These are phyloP conservation scores for Neopestalotiopsis sp. DNA, from an alignment of 2,329 filamentous ascomycete genomes.

Conservation along the genomic window DNA sequence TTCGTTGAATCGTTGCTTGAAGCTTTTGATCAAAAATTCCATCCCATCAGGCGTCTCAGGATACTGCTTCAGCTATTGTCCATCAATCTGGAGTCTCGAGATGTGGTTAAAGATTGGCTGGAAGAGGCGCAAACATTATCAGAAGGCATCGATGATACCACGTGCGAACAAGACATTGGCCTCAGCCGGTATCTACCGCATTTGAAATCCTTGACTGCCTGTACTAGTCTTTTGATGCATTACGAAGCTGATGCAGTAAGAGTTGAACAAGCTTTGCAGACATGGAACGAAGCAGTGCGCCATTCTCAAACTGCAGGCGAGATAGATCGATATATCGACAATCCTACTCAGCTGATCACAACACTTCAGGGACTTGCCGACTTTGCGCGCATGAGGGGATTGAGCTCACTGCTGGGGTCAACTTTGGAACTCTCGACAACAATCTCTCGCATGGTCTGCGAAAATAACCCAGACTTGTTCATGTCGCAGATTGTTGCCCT, in stretches of 20 bases:
- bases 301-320: slow-evolving; percentile 44
- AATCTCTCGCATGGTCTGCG: slow-evolving; percentile 44
- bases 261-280: slow-evolving; percentile 41
- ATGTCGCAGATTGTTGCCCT: slow-evolving; percentile 53
- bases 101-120: slow-evolving; percentile 43
- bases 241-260: slow-evolving; percentile 39
- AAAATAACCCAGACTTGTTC: slow-evolving; percentile 41
- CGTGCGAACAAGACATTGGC: slow-evolving; percentile 49
- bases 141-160: slow-evolving; percentile 39
- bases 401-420: slow-evolving; percentile 49
- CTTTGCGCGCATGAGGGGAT: slow-evolving; percentile 56
- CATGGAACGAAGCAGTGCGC: slow-evolving; percentile 50
- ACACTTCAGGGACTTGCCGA: slow-evolving; percentile 57
- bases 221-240: slow-evolving; percentile 48
- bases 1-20: slow-evolving; percentile 52
- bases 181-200: slow-evolving; percentile 53
- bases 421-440: slow-evolving; percentile 51
- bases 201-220: slow-evolving; percentile 50
- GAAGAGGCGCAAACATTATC: slow-evolving; percentile 44
- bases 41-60: slow-evolving; percentile 58
- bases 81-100: slow-evolving; percentile 51
- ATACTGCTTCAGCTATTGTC: slow-evolving; percentile 55
- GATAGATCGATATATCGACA: slow-evolving; percentile 52
- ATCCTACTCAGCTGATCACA: slow-evolving; percentile 52
- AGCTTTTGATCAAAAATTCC: slow-evolving; percentile 53